Evolutionary conservation across 2,329 filamentous ascomycete genomes (phyloP), one percentile per base, ranked within the genome.

Genomic region (Pseudophaeomoniella oleicola): DNA sequence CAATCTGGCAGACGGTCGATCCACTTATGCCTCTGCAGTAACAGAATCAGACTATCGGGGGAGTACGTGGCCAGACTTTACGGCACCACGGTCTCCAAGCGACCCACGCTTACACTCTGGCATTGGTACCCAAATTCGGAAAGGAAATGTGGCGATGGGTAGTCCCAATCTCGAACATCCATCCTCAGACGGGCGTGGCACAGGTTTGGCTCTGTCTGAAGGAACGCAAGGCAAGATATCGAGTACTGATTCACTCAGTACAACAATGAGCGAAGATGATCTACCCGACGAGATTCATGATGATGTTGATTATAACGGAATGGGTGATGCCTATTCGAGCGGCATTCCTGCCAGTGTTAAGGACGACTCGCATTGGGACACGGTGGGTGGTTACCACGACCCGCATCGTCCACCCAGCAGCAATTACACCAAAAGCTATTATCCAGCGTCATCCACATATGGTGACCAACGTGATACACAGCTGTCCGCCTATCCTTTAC

Each of bases 161-260:
- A 64, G 59, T 39, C 60, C 62, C n/a, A 62, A 53, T 30, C 59
- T 61, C 3, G 55, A 57, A 41, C 44, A 54, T 43, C 42, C 53
- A 2, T 43, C 51, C 4, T 42, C 49, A 2, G 45, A 49, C 19
- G 44, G 44, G 10, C 45, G 51, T 15, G 49, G 46, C n/a, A 46
- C 47, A 17, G 50, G 47, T 10, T 46, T 60, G 12, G 44, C 53
- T 34, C 53, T 59, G 3, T 57, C 54, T 1, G 53, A 63, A 37
- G 52, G 57, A 19, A 58, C 60, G 39, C 52, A 56, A 3, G 62
- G 59, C 10, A 57, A 57, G 15, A 64, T 65, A 15, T 63, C 60
- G 10, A 61, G 52, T 32, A 60, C 52, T 4, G 53, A 57, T 41
- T 62, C 62, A 4, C 46, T 58, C 30, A 62, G 59, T 35, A 41